Base-by-base conservation (phyloP, 2,329 filamentous ascomycete species). In the Cladosporium sphaerospermum region DNA sequence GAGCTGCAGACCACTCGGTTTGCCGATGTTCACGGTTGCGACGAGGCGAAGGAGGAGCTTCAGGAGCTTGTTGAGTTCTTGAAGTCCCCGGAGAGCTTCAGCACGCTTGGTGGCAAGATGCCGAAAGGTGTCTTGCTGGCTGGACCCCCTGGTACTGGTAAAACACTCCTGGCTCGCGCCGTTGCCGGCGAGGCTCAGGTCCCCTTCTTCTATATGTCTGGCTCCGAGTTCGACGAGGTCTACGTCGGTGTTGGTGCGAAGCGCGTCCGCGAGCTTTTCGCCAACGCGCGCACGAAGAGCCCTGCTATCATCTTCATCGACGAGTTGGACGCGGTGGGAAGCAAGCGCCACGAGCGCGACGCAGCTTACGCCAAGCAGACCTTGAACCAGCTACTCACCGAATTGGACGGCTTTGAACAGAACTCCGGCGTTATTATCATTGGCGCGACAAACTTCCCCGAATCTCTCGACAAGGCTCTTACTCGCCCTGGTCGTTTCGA, bases 131-230 rank as follows among this genome's bases (percentile, higher is more conserved):
- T 99, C 55, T 80, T 99, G 47, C 81, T 99, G 19, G 89, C 96
- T 65, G 93, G 93, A 0, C 93, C 93, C 66, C 93, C 93, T 49
- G 93, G 93, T 75, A 99, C 93, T 56, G 93, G 93, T 74, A 99
- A 99, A 75, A 99, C 93, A 10, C 81, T 99, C 39, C 81, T 99
- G 56, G 93, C 93, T 58, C 86, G 93, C 64, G 95, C 93, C 52
- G 93, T 99, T 56, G 93, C 93, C 45, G 93, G 93, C 49, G 93
- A 99, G 75, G 91, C 93, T 51, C 93, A 92, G 53, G 93, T 99
- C 14, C 93, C 93, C 1, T 99, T 99, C 79, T 99, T 97, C 79
- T 99, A 96, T 79, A 97, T 99, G 92, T 99, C 93, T 66, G 93
- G 93, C 47, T 95, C 89, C 54, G 93, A 99, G 70, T 99, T 99